Conservation (phyloP, 2,329 filamentous ascomycete genomes). For the Fonsecaea pedrosoi region DNA sequence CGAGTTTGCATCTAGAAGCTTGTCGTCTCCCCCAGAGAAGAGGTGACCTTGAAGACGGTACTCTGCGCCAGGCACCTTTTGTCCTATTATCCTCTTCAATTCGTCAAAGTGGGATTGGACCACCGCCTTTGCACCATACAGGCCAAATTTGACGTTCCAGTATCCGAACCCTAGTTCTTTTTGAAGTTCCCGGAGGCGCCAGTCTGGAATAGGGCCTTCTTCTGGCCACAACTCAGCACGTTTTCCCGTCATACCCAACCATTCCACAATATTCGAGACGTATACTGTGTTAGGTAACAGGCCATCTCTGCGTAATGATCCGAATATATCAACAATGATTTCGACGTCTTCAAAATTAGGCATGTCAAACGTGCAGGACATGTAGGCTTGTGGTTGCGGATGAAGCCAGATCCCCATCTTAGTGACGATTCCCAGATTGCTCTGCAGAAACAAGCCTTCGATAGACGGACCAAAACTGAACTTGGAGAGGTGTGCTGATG, state of each 20-base stretch:
- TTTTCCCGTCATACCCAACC: conserved; percentile 32
- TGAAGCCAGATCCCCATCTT: conserved; percentile 40
- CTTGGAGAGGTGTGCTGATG: conserved; percentile 32
- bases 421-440: conserved; percentile 39
- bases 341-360: conserved; percentile 36
- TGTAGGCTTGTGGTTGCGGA: conserved; percentile 41
- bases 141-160: conserved; percentile 34
- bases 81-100: conserved; percentile 28
- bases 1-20: conserved; percentile 29
- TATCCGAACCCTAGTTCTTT: conserved; percentile 30
- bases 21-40: conserved; percentile 30
- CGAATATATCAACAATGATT: conserved; percentile 31
- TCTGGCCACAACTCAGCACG: conserved; percentile 30
- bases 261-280: conserved; percentile 35
- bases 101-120: conserved; percentile 34
- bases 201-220: conserved; percentile 31
- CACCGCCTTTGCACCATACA: conserved; percentile 30
- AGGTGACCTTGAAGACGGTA: conserved; percentile 30
- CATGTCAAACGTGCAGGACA: conserved; percentile 46
- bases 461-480: conserved; percentile 36
- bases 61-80: conserved; percentile 22
- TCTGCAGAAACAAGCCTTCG: conserved; percentile 39
- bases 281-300: conserved; percentile 33
- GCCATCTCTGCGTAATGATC: conserved; percentile 28
- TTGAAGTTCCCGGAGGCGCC: conserved; percentile 29